A percentile compares a stretch with the other conserved stretches of the same genome.
phyloP scores from a whole-genome alignment of 352 stramenopile species.

The Globisporangium paddicum region DNA sequence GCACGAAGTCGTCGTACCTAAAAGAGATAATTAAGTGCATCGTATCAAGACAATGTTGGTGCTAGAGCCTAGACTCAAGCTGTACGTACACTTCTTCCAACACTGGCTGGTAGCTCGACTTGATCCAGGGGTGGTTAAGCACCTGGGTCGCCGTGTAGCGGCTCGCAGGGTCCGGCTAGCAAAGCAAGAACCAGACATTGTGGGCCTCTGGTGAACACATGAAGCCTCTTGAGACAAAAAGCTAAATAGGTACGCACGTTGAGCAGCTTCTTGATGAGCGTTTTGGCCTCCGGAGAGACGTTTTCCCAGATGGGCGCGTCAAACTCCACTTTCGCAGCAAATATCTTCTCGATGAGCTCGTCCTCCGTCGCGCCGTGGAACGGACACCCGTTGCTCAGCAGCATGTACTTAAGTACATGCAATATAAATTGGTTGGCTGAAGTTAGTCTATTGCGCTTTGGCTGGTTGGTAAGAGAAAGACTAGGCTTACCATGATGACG shows the following conservation, averaged over 20 bases:
- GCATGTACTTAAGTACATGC: conserved; percentile 54
- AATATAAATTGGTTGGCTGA: not conserved
- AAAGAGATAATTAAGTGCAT: too few species aligned
- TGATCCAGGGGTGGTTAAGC: conserved; percentile 70
- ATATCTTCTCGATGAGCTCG: conserved; percentile 71
- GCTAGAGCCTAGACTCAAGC: too few species aligned
- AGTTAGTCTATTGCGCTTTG: not conserved
- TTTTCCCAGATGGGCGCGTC: conserved; percentile 42
- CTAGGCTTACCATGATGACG: conserved; percentile 63
- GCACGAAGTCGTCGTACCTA: conserved; percentile 61
- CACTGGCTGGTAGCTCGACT: conserved; percentile 36
- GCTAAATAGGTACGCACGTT: conserved; percentile 27
- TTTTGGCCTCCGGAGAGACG: conserved; percentile 60
- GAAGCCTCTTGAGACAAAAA: not conserved
- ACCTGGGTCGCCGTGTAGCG: conserved; percentile 65
- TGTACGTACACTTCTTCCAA: conserved; percentile 34
- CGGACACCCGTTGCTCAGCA: conserved; percentile 70
- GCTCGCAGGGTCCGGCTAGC: conserved; percentile 36
- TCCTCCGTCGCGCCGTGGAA: conserved; percentile 70
- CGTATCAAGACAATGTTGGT: too few species aligned
- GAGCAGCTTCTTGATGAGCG: conserved; percentile 68
- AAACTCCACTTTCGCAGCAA: conserved; percentile 57
- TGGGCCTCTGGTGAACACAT: not conserved
- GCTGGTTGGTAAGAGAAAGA: not conserved
- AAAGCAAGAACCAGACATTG: not conserved